Base-by-base conservation (phyloP, 1,139 yeast species). In the Tardiomyces depauwii region DNA sequence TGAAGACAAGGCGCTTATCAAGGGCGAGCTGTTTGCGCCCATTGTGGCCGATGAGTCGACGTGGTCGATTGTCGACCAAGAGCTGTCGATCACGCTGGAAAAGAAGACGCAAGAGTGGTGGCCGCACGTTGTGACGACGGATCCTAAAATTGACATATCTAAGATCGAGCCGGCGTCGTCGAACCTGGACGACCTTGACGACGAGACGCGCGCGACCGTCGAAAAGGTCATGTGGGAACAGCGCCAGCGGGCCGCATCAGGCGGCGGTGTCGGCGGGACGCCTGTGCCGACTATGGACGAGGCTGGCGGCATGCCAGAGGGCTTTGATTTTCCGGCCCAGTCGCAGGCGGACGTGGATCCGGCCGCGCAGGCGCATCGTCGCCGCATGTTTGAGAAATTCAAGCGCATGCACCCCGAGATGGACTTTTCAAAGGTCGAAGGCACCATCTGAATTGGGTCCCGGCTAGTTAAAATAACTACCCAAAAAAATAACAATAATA, bases 211-310 rank as follows among this genome's bases (percentile, higher is more conserved):
- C 16, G 65, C 70, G 2, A 66, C 65, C 61, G 75, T 71, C 1
- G 75, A 71, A 53, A 71, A 71, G 49, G 70, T 71, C 75, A 69
- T 71, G 75, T 66, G 63, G 52, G 73, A 70, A 45, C 71, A 70
- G 52, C 61, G 59, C 40, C 72, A 68, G 49, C 66, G 69, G 51
- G 63, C 65, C 47, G 25, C 25, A 4, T 21, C 25, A 5, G 25
- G 25, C 7, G n/a, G n/a, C n/a, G n/a, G n/a, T n/a, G n/a, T n/a
- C n/a, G 25, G 25, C 25, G 25, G 25, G 7, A 21, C 25, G 4
- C 25, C 25, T 21, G 25, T 21, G 25, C 25, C 25, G 25, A 21
- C 25, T 4, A 21, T 21, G 25, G 25, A 21, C 25, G 25, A 21
- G 25, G 25, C 25, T 7, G 25, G 25, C 7, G 25, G 25, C 25